These are phyloP conservation scores for Solanum chilense DNA, from an alignment of 257 asterid species.

Conservation along the genomic window DNA sequence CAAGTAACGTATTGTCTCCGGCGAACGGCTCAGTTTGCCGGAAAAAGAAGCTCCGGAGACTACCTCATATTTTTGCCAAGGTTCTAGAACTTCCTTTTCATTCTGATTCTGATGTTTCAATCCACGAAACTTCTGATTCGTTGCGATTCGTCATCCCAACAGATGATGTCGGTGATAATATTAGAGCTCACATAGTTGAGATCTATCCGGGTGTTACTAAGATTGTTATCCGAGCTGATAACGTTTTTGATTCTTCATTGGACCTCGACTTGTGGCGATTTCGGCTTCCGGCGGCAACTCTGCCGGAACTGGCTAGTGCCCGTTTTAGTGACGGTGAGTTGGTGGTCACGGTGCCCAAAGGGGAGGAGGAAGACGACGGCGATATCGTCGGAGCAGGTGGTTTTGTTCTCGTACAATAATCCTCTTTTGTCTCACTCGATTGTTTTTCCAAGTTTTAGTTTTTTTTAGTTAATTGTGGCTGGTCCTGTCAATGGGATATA, in stretches of 20 bases:
- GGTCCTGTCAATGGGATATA: background rate
- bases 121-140: slow-evolving; percentile 43
- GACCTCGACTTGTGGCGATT: slow-evolving; percentile 79
- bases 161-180: slow-evolving; percentile 29
- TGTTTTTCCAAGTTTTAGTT: background rate
- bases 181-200: slow-evolving; percentile 58
- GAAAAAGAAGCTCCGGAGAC: slow-evolving; percentile 60
- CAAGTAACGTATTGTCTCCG: slow-evolving; percentile 35
- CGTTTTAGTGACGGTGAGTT: slow-evolving; percentile 55
- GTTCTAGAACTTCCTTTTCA: slow-evolving; percentile 69
- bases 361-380: slow-evolving; percentile 14
- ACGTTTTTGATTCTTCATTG: slow-evolving; percentile 23
- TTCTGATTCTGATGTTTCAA: slow-evolving; percentile 59
- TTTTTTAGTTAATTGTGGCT: background rate
- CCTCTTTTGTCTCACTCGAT: background rate
- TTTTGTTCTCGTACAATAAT: slow-evolving; percentile 54
- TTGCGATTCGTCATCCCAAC: slow-evolving; percentile 53
- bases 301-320: slow-evolving; percentile 61
- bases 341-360: slow-evolving; percentile 71
- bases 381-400: slow-evolving; percentile 29
- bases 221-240: slow-evolving; percentile 42
- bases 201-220: slow-evolving; percentile 75
- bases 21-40: slow-evolving; percentile 15
- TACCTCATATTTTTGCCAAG: slow-evolving; percentile 81
- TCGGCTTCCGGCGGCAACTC: slow-evolving; percentile 51